Base-by-base conservation (phyloP, 2,329 filamentous ascomycete species). In the Aspergillus sp. region DNA sequence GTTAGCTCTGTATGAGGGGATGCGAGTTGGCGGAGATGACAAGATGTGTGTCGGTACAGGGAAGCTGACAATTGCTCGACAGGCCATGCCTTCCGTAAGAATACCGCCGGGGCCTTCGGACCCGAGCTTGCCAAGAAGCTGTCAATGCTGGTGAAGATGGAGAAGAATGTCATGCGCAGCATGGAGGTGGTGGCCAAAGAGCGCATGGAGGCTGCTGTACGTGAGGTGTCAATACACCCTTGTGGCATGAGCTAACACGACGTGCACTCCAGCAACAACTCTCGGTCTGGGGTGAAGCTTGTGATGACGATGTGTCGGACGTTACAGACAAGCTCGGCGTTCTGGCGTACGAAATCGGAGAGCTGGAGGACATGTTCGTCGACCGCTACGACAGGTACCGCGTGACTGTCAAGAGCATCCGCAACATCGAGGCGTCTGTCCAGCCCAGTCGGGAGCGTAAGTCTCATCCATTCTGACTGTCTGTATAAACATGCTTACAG, bases 91-190 rank as follows among this genome's bases (percentile, higher is more conserved):
- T 69, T 71, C 51, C 64, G 68, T 39, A 69, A 69, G 49, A 61
- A 64, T 28, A 57, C 68, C 32, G 67, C 68, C 15, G 68, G 68
- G 24, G 66, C 68, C 38, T 71, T 71, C 52, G 78, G 78, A 22
- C 78, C 88, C 36, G 91, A 98, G 53, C 79, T 98, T 37, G 82
- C 91, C 37, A 95, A 94, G 75, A 98, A 98, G 75, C 80, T 98
- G 42, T 86, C 88, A 25, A 85, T 93, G 68, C 76, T 98, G 33
- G 91, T 98, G 43, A 98, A 98, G 77, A 98, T 98, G 91, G 91
- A 98, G 70, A 98, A 98, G 79, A 96, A 98, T 59, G 85, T 95
- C 36, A 98, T 98, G 91, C 86, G 91, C 63, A 95, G 86, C 60
- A 80, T 96, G 73, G 91, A 98, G 61, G 74, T 86, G 30, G 91